Base-by-base conservation (phyloP, 1,139 yeast genomes). In the Taphrina communis region DNA sequence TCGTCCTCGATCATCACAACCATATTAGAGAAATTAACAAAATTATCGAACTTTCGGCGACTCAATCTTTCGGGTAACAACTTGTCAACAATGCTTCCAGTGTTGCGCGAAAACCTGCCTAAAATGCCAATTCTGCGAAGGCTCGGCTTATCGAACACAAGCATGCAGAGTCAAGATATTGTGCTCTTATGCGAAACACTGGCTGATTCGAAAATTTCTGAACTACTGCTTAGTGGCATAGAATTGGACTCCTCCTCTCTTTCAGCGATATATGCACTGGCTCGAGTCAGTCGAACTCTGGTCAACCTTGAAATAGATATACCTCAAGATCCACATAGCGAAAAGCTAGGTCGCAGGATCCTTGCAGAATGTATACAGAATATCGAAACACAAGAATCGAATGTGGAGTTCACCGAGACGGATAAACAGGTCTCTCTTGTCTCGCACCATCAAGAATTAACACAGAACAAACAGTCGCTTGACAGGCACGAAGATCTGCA, bases 331-430 rank as follows among this genome's bases (percentile, higher is more conserved):
- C 41, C 52, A 19, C 51, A 57, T 21, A 38, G 63, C 41, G 63
- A 57, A 41, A 57, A 50, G 51, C 55, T 65, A 8, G 58, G 41
- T 6, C 17, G 57, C 5, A 38, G 60, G 19, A 56, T 65, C 17
- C 46, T 65, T 12, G 57, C 63, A 6, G 62, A 56, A 35, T 65
- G 68, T 48, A 36, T 65, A 21, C 62, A 44, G 17, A 65, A 65
- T 44, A 65, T 65, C 31, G 57, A 57, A 36, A 31, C 41, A 8
- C 50, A 25, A 12, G 68, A 65, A 50, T 21, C 57, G 9, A 39
- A 17, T 17, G 50, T 55, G 11, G 52, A 42, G 17, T 42, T 39
- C 14, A 48, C 58, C 7, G 65, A 46, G 5, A 35, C 63, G 25
- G 56, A 55, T 19, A 42, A 31, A 17, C 52, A 25, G 14, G n/a